A percentile compares a stretch with the other conserved stretches of the same genome.
These are phyloP conservation scores for Cryphonectria radicalis DNA, from an alignment of 2,329 filamentous ascomycete genomes.

Conservation along the genomic window DNA sequence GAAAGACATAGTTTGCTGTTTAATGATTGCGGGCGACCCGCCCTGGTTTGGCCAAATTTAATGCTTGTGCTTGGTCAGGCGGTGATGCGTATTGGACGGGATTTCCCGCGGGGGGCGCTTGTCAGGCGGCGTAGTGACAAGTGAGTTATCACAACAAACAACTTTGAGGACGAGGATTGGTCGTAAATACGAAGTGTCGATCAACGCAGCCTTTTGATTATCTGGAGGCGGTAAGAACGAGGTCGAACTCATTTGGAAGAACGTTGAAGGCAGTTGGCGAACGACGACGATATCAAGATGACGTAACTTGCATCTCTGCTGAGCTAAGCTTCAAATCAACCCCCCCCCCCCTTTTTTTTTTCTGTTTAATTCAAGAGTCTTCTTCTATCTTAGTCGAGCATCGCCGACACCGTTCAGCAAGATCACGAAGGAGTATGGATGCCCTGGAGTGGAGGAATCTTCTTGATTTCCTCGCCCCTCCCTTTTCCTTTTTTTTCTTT, in stretches of 20 bases:
- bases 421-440: not conserved
- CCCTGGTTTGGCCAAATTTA: not conserved
- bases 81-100: not conserved
- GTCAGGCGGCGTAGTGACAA: not conserved
- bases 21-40: not conserved
- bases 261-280: not conserved
- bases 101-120: not conserved
- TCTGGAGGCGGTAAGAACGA: not conserved
- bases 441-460: not conserved
- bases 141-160: not conserved
- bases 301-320: not conserved
- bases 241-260: not conserved
- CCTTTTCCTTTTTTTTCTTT: no score
- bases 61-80: not conserved
- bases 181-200: not conserved
- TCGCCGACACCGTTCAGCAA: not conserved
- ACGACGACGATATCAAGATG: not conserved
- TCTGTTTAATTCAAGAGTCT: not conserved
- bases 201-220: not conserved
- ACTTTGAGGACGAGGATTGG: not conserved
- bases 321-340: not conserved
- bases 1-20: slow-evolving; percentile 21
- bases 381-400: not conserved
- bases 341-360: not conserved
- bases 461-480: not conserved